phyloP scores from a whole-genome alignment of 192 early-diverging fungal species.

The Coemansia sp. region DNA sequence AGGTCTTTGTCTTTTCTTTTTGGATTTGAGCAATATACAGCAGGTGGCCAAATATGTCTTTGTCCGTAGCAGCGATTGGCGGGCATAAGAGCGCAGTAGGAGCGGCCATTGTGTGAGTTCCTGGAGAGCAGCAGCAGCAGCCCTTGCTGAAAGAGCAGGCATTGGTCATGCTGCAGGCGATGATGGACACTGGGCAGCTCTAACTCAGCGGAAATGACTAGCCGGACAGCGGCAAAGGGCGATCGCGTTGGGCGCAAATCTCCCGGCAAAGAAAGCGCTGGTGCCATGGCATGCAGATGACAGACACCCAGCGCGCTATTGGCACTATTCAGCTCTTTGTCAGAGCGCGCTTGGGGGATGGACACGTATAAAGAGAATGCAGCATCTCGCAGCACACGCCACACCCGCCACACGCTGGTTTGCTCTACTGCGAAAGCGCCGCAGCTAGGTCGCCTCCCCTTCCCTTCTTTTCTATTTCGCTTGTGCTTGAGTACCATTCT shows the following conservation, averaged over 20 bases:
- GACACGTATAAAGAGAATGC: not conserved
- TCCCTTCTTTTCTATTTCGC: not conserved
- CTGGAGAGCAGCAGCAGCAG: not conserved
- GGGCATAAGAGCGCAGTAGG: constrained; percentile 9
- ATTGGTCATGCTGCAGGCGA: not conserved
- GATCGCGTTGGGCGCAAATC: constrained; percentile 5
- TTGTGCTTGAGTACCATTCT: constrained; percentile 13
- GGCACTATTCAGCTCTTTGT: constrained; percentile 8
- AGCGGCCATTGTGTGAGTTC: not conserved
- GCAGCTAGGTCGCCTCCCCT: constrained; percentile 10
- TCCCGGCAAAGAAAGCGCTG: not conserved
- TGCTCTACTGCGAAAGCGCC: constrained; percentile 27
- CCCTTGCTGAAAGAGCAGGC: constrained; percentile 8
- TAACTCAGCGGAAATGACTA: not conserved
- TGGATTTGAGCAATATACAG: constrained; percentile 5
- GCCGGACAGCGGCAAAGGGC: not conserved
- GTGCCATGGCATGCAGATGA: constrained; percentile 1
- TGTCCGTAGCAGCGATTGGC: not conserved
- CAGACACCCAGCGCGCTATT: not conserved
- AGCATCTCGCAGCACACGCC: constrained; percentile 45
- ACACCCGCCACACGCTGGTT: constrained; percentile 49
- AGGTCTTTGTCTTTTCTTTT: constrained; percentile 6
- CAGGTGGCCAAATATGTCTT: constrained; percentile 2
- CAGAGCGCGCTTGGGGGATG: constrained; percentile 5
- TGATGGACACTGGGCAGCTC: not conserved